Base-by-base conservation (phyloP, 1,139 yeast species). In the Kodamaea plutei region DNA sequence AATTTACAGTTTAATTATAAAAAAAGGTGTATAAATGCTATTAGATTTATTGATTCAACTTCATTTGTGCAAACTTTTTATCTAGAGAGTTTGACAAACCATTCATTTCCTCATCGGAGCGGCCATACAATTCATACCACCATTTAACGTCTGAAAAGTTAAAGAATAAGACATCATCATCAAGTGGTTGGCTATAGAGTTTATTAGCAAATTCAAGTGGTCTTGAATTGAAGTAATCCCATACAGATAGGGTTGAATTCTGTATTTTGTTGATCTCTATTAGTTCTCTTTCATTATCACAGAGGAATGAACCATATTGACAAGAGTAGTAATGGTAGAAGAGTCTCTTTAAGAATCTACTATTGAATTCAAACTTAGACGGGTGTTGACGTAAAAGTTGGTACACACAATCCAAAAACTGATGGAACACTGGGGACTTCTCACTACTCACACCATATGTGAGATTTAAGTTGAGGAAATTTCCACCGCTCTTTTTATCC, bases 151-250 rank as follows among this genome's bases (percentile, higher is more conserved):
- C 79, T 20, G 73, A 70, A 38, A 69, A 66, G 42, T 87, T 84
- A 27, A 93, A 87, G 29, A 76, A 73, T 2, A 84, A 54, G 41
- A 84, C 77, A 6, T 49, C 54, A 15, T 70, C 69, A 15, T 57
- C 64, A 4, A 64, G 69, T n/a, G n/a, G n/a, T 4, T 54, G 61
- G 1, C 41, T 43, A 46, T 73, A 87, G 2, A 43, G 44, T 8
- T 57, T 59, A 50, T 84, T 85, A 2, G 67, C 54, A 49, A 88
- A 91, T 51, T 87, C 95, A n/a, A 54, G 56, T 15, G 69, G 70
- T 20, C 96, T 64, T 2, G 95, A 84, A 35, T 77, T 65, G 61
- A 91, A 91, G 51, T 91, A 88, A 56, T 88, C 95, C 98, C 98
- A 91, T 1, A 84, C 95, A 8, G 93, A 79, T 13, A 84, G 66